Percentiles rank a stretch among this genome's conserved stretches.
These are phyloP conservation scores for Fusarium continuum DNA, from an alignment of 2,329 filamentous ascomycete genomes.

Conservation along the genomic window DNA sequence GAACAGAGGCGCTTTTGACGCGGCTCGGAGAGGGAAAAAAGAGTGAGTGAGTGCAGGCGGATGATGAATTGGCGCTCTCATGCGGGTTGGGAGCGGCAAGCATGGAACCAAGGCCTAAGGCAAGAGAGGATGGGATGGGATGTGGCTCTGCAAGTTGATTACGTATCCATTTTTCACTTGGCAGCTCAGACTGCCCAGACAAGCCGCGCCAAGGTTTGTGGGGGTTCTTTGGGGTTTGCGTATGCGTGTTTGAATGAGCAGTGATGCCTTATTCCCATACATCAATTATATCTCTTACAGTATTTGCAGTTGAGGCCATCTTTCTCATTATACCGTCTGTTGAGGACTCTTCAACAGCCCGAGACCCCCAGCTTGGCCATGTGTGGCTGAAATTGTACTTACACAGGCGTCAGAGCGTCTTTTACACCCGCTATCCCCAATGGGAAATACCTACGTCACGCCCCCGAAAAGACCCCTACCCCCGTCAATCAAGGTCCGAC, in stretches of 20 bases:
- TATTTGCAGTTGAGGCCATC: background rate
- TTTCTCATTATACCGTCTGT: background rate
- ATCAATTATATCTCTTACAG: background rate
- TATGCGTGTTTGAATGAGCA: background rate
- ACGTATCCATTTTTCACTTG: slow-evolving; percentile 37
- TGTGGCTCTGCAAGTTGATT: slow-evolving; percentile 38
- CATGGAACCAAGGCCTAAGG: slow-evolving; percentile 30
- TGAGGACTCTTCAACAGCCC: background rate
- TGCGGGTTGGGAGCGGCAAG: slow-evolving; percentile 29
- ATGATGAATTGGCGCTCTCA: slow-evolving; percentile 36
- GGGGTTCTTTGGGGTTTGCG: slow-evolving; percentile 12
- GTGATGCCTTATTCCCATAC: background rate
- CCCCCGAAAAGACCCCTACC: slow-evolving; percentile 19
- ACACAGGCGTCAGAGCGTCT: slow-evolving; percentile 9
- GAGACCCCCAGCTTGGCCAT: background rate
- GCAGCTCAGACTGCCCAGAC: slow-evolving; percentile 17
- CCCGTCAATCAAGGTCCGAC: slow-evolving; percentile 9
- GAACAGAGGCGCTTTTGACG: slow-evolving; percentile 21
- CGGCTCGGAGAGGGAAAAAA: slow-evolving; percentile 17
- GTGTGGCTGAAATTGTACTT: slow-evolving; percentile 23
- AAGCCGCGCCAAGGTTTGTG: slow-evolving; percentile 34
- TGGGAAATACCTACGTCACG: slow-evolving; percentile 31
- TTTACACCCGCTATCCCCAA: slow-evolving; percentile 7
- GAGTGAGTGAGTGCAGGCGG: slow-evolving; percentile 26
- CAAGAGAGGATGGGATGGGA: background rate